phyloP scores from a whole-genome alignment of 108 stramenopile species.

The Pseudonitzschia pungens region DNA sequence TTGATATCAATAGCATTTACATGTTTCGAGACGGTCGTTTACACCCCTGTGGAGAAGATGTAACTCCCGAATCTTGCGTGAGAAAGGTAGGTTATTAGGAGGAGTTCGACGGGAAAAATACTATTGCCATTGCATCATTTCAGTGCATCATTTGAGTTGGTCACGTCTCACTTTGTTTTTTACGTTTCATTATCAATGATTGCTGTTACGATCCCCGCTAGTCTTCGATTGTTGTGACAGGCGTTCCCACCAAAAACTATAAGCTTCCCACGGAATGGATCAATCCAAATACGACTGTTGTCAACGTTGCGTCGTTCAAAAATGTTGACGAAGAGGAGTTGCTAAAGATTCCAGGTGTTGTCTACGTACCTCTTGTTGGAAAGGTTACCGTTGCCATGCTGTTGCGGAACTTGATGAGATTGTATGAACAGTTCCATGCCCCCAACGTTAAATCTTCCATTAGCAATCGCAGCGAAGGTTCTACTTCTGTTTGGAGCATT shows the following conservation, averaged over 20 bases:
- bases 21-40: slow-evolving; percentile 70
- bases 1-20: slow-evolving; percentile 94
- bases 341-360: slow-evolving; percentile 82
- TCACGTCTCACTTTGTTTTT: neutral
- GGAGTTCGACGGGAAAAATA: neutral
- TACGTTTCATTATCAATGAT: neutral
- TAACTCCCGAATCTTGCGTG: slow-evolving; percentile 87
- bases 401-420: slow-evolving; percentile 89
- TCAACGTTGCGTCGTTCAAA: slow-evolving; percentile 95
- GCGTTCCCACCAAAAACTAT: slow-evolving; percentile 91
- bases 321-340: slow-evolving; percentile 93
- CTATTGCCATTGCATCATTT: neutral
- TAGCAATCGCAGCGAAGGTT: neutral
- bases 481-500: slow-evolving; percentile 23
- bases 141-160: neutral
- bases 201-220: too few relatives aligned
- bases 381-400: slow-evolving; percentile 97
- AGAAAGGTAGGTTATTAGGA: slow-evolving; percentile 55
- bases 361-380: slow-evolving; percentile 93
- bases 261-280: slow-evolving; percentile 92
- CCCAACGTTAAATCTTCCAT: slow-evolving; percentile 10
- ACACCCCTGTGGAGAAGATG: slow-evolving; percentile 53
- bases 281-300: slow-evolving; percentile 88
- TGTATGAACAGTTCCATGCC: slow-evolving; percentile 90
- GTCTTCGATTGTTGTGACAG: slow-evolving; percentile 90